Evolutionary conservation across 208 protist genomes (phyloP), one percentile per base, ranked within the genome.

Genomic region (Acanthamoeba polyphaga): DNA sequence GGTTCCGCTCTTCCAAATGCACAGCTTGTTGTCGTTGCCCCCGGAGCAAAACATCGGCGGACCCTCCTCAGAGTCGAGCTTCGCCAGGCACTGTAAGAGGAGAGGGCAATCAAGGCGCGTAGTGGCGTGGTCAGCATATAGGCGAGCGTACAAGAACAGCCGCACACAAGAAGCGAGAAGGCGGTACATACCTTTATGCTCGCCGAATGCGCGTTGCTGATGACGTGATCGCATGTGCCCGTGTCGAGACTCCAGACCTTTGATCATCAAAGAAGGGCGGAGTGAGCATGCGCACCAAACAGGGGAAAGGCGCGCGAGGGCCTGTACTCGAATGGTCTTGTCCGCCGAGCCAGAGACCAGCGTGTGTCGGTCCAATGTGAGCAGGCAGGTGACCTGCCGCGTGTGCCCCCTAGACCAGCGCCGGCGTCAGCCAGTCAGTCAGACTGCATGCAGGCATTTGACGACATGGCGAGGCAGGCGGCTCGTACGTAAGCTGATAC

Each of bases 171-270:
- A 80, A 72, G 60, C 15, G 38, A 19, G 8, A 38, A 29, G 0
- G 19, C 0, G 17, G 22, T 10, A 1, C 9, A 0, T 38, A 85
- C 92, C 92, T 85, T 94, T 15, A 94, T 72, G 70, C 76, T 89
- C 2, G 58, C 72, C 4, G 51, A 34, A 27, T 94, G 92, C 7
- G 76, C 72, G 27, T 94, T 94, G 58, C 43, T 72, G 22, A 94
- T 58, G 19, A 89, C 78, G 29, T 85, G 55, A 34, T 58, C 43
- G 43, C 92, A 94, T 46, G n/a, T 53, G 32, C 92, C 92, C 3
- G 92, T 94, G 92, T 66, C 53, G 46, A 94, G 70, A 51, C 85
- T 72, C 92, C 92, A 94, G 17, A 94, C 51, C 92, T 94, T 22
- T 29, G 60, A 3, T n/a, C n/a, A 62, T 19, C n/a, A 19, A 22